A percentile compares a stretch with the other conserved stretches of the same genome.
phyloP scores from a whole-genome alignment of 257 asterid genomes.

The Rauvolfia tetraphylla region DNA sequence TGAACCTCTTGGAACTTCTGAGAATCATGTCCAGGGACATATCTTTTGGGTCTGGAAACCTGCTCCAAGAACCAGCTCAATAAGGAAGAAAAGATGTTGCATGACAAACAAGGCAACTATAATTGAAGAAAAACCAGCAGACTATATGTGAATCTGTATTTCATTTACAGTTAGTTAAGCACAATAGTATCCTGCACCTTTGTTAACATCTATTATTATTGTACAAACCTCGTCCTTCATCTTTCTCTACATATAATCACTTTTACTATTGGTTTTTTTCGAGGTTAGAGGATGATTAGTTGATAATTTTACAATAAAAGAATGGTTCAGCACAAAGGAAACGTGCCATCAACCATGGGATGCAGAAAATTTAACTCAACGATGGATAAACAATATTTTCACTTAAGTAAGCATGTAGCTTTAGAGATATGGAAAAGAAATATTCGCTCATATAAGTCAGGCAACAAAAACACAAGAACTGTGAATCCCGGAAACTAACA shows the following conservation, averaged over 20 bases:
- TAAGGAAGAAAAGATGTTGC: background rate
- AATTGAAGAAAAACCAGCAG: background rate
- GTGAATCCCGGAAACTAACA: background rate
- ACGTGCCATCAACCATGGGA: background rate
- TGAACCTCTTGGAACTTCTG: conserved; percentile 67
- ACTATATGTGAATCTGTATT: background rate
- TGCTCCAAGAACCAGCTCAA: conserved; percentile 27
- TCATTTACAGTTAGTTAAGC: background rate
- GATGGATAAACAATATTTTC: background rate
- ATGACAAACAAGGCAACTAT: background rate
- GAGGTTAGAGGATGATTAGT: background rate
- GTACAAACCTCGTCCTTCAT: background rate
- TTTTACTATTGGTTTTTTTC: background rate
- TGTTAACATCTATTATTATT: background rate
- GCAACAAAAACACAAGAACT: background rate
- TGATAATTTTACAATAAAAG: background rate
- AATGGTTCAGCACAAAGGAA: background rate
- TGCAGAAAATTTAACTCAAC: background rate
- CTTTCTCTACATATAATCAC: background rate
- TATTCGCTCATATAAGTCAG: too few relatives aligned
- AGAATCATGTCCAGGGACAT: conserved; percentile 50
- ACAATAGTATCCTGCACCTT: background rate
- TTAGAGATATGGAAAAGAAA: background rate
- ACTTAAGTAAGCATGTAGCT: background rate
- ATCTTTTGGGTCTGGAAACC: conserved; percentile 25